Evolutionary conservation across 306 rosid genomes (phyloP).

Genomic region (Trichosanthes truncata): DNA sequence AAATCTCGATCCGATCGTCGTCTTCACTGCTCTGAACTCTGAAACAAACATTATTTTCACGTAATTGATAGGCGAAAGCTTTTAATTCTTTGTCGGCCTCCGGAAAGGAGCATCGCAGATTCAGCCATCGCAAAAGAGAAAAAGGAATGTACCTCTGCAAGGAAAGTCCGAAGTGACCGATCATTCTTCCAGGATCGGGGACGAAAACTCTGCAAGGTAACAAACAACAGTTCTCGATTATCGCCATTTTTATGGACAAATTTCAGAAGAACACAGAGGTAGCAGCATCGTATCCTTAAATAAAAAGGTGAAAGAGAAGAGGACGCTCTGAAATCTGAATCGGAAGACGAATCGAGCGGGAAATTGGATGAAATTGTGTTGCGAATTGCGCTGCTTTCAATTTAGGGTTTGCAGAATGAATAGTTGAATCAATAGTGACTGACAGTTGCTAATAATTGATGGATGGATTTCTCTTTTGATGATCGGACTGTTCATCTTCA

Average conservation of each 20-base stretch:
- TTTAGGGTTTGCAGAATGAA: conserved; percentile 8
- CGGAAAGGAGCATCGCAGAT: background rate
- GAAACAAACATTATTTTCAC: background rate
- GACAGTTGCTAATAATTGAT: conserved; percentile 5
- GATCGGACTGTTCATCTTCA: background rate
- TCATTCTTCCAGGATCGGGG: background rate
- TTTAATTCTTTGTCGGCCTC: background rate
- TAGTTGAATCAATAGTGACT: background rate
- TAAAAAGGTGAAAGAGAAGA: background rate
- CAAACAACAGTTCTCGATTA: background rate
- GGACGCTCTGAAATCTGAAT: background rate
- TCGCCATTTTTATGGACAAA: background rate
- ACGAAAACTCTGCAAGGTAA: background rate
- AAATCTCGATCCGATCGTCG: background rate
- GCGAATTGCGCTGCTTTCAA: background rate
- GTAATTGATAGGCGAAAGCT: background rate
- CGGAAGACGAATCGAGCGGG: background rate
- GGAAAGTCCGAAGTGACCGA: background rate
- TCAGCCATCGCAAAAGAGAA: background rate
- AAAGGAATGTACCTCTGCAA: background rate
- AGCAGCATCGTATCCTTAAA: background rate
- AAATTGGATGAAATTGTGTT: background rate
- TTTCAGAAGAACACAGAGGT: background rate
- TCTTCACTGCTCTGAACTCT: background rate
- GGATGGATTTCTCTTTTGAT: background rate